phyloP scores from a whole-genome alignment of 169 alveolate genomes.

The Babesia bigemina region DNA sequence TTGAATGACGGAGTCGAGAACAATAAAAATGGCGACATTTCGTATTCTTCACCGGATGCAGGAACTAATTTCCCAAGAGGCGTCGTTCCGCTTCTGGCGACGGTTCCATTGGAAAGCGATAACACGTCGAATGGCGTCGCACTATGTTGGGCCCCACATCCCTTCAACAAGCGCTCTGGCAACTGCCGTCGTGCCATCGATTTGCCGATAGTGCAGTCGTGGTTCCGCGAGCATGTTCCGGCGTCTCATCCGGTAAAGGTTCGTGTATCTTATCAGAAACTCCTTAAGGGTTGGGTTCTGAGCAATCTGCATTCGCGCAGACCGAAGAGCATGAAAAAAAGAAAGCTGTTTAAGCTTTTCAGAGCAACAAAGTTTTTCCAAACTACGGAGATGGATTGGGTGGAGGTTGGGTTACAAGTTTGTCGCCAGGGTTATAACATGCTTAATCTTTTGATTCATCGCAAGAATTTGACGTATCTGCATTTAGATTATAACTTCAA shows the following conservation, averaged over 20 bases:
- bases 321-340: constrained; percentile 94
- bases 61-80: constrained; percentile 6
- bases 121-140: constrained; percentile 75
- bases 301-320: constrained; percentile 91
- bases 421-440: constrained; percentile 99
- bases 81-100: constrained; percentile 64
- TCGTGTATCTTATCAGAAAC: constrained; percentile 97
- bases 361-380: constrained; percentile 97
- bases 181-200: constrained; percentile 95
- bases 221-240: constrained; percentile 98
- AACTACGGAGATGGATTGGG: constrained; percentile 99
- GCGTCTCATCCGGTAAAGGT: constrained; percentile 97
- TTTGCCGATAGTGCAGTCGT: constrained; percentile 94
- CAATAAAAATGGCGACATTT: neutral
- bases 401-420: constrained; percentile 98
- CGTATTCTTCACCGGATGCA: too few relatives aligned
- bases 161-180: constrained; percentile 97
- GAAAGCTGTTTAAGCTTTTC: constrained; percentile 93
- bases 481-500: constrained; percentile 99
- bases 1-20: neutral
- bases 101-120: constrained; percentile 72
- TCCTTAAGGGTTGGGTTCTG: constrained; percentile 97
- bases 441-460: constrained; percentile 97
- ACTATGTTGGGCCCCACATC: constrained; percentile 97
- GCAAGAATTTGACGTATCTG: constrained; percentile 97